Evolutionary conservation across 208 protist genomes (phyloP).

Genomic region (Leishmania aethiopica): DNA sequence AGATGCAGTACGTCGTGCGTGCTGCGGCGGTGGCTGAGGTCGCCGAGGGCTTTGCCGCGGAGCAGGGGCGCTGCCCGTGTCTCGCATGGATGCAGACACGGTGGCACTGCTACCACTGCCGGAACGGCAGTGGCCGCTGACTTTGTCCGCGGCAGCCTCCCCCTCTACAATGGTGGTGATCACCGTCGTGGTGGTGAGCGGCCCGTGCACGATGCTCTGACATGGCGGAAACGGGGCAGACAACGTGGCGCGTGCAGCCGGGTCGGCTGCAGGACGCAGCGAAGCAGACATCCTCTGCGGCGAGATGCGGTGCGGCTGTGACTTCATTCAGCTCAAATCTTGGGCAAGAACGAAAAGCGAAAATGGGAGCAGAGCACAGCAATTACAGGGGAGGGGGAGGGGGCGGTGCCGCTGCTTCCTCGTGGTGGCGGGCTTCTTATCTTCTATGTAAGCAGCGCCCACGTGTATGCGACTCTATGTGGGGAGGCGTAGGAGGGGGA

Average conservation of each 20-base stretch:
- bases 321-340: neutral
- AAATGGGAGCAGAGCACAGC: neutral
- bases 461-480: neutral
- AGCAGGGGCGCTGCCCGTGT: neutral
- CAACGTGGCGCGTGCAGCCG: neutral
- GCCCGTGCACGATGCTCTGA: constrained; percentile 26
- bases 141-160: neutral
- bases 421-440: neutral
- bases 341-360: neutral
- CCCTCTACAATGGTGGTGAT: constrained; percentile 16
- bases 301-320: neutral
- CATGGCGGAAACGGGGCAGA: constrained; percentile 7
- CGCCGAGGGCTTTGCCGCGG: neutral
- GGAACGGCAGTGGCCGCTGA: neutral
- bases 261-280: neutral
- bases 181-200: constrained; percentile 16
- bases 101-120: neutral
- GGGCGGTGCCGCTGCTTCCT: neutral
- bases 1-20: constrained; percentile 13
- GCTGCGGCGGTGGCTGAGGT: neutral
- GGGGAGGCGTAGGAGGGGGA: neutral
- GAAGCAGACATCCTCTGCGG: neutral
- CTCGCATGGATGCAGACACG: neutral
- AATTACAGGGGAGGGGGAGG: neutral
- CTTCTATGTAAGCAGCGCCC: no score